Percentiles rank a stretch among this genome's conserved stretches.
phyloP scores from a whole-genome alignment of 768 basidiomycete genomes.

The Pholiota molesta region DNA sequence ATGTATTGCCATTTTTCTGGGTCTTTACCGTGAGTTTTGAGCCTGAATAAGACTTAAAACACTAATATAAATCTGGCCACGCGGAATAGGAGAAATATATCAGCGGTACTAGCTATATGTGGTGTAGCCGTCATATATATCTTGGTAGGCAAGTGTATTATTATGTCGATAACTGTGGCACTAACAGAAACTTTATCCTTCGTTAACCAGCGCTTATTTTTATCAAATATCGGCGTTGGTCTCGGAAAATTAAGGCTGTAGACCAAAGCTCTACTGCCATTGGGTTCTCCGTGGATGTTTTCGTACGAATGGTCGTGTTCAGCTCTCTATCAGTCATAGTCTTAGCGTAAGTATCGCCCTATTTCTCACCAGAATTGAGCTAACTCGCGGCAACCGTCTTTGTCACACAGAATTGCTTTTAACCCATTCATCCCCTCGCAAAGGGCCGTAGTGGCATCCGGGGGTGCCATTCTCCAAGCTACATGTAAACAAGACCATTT shows the following conservation, averaged over 20 bases:
- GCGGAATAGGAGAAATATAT: neutral
- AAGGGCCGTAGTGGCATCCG: no score
- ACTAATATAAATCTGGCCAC: neutral
- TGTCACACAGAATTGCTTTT: no score
- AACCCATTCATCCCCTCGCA: no score
- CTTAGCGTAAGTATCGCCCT: neutral
- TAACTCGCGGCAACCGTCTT: no score
- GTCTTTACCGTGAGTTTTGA: neutral
- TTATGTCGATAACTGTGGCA: no score
- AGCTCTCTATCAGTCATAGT: neutral
- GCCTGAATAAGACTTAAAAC: neutral
- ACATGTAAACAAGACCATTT: no score
- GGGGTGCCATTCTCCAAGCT: no score
- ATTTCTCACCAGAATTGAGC: no score
- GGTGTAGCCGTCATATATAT: neutral
- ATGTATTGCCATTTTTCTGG: neutral
- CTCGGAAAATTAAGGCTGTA: neutral
- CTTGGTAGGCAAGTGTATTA: neutral
- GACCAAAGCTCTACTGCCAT: neutral
- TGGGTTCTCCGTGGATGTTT: neutral
- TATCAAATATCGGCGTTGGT: neutral
- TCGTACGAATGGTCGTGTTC: neutral
- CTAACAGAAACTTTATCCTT: neutral
- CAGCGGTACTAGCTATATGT: neutral
- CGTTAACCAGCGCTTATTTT: neutral